These are phyloP conservation scores for Phytophthora tentaculata DNA, from an alignment of 352 stramenopile genomes.

Conservation along the genomic window DNA sequence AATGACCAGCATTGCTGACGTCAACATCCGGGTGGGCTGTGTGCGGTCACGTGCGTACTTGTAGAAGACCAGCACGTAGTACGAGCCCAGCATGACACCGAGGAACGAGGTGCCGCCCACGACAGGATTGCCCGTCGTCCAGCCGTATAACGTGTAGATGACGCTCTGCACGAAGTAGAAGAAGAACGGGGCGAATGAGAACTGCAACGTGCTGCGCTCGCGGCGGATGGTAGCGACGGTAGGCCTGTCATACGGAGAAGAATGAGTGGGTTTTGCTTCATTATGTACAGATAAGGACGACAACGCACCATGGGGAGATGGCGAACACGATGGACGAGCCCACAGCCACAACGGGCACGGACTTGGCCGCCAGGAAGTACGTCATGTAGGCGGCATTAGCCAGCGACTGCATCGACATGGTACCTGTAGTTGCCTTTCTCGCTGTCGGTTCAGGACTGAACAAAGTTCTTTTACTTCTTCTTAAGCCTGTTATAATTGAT, in stretches of 20 bases:
- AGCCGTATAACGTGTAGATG: constrained; percentile 84
- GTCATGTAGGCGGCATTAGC: constrained; percentile 74
- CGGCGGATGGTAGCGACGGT: constrained; percentile 70
- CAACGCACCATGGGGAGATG: constrained; percentile 62
- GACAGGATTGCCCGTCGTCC: constrained; percentile 63
- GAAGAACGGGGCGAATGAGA: constrained; percentile 83
- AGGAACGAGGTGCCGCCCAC: constrained; percentile 68
- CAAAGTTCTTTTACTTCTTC: background rate
- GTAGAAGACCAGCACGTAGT: constrained; percentile 81
- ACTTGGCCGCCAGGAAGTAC: constrained; percentile 67
- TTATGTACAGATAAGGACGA: too few species aligned
- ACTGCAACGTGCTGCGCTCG: constrained; percentile 75
- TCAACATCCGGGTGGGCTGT: constrained; percentile 49
- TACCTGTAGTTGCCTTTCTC: constrained; percentile 20
- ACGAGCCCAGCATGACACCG: constrained; percentile 57
- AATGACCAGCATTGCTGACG: constrained; percentile 54
- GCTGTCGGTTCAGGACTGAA: constrained; percentile 8
- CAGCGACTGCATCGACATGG: constrained; percentile 68
- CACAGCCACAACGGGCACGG: constrained; percentile 66
- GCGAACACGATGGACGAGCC: constrained; percentile 72
- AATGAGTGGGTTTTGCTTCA: background rate
- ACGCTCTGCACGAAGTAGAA: constrained; percentile 87
- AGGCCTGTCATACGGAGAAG: constrained; percentile 39
- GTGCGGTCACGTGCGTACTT: constrained; percentile 55
- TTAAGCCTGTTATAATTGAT: constrained; percentile 1